Evolutionary conservation across 352 stramenopile species (phyloP).

Genomic region (Phytophthora pistaciae): DNA sequence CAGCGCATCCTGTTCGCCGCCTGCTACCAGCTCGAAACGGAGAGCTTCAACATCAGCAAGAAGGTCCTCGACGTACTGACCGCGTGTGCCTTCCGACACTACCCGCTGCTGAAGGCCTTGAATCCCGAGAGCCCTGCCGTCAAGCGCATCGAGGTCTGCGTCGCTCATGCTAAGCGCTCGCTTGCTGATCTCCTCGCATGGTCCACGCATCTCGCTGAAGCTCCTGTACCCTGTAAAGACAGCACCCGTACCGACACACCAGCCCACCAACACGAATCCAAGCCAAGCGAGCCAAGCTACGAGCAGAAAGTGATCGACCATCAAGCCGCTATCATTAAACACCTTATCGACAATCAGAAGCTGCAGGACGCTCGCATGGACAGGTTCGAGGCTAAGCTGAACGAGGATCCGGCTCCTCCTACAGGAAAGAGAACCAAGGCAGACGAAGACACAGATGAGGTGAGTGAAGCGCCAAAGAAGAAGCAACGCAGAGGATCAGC

Average conservation of each 20-base stretch:
- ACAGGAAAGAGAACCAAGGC: background rate
- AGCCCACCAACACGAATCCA: background rate
- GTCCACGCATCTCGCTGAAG: background rate
- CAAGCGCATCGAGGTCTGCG: background rate
- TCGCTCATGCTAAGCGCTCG: background rate
- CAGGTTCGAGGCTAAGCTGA: background rate
- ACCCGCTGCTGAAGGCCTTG: background rate
- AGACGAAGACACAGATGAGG: background rate
- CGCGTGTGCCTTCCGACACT: background rate
- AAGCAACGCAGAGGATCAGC: background rate
- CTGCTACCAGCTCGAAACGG: background rate
- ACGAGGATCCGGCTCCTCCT: background rate
- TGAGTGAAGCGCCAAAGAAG: background rate
- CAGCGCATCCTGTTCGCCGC: background rate
- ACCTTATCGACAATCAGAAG: background rate
- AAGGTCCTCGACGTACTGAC: background rate
- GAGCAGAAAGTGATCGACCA: background rate
- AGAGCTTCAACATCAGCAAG: background rate
- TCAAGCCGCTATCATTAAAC: background rate
- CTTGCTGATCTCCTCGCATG: background rate
- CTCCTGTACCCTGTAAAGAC: background rate
- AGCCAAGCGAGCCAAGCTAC: no score
- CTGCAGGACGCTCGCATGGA: background rate
- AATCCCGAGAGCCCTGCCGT: background rate
- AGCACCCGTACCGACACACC: background rate